A percentile compares a stretch with the other conserved stretches of the same genome.
Conservation (phyloP, 257 asterid species). For the Scutellaria barbata region DNA sequence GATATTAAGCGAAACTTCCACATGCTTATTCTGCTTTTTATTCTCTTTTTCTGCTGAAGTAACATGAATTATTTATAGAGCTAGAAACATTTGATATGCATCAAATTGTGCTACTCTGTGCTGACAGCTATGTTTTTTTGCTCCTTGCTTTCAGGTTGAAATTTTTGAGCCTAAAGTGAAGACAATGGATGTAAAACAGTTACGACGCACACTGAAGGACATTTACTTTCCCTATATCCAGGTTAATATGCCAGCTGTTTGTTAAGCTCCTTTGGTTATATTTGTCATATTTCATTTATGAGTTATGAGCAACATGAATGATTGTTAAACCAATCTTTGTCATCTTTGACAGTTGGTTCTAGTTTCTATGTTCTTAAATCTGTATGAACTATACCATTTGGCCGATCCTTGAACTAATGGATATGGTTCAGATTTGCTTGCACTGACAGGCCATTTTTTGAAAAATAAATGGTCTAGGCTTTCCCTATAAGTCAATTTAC, state of each 20-base stretch:
- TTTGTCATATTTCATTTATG: neutral
- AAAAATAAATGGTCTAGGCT: constrained; percentile 14
- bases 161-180: constrained; percentile 52
- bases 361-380: neutral
- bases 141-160: constrained; percentile 56
- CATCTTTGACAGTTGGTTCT: neutral
- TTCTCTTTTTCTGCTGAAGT: constrained; percentile 1
- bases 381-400: neutral
- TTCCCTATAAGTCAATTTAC: constrained; percentile 22
- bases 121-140: neutral
- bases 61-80: neutral
- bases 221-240: constrained; percentile 86
- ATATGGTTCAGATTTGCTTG: neutral
- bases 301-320: neutral
- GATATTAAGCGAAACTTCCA: neutral
- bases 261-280: constrained; percentile 8
- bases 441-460: neutral
- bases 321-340: constrained; percentile 6
- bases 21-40: neutral
- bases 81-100: neutral
- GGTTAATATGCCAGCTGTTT: constrained; percentile 42
- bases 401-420: constrained; percentile 6
- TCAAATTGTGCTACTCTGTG: constrained; percentile 1
- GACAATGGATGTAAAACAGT: constrained; percentile 26
- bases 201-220: constrained; percentile 63